Conservation (phyloP, 306 rosid species). For the Castanospermum australe region DNA sequence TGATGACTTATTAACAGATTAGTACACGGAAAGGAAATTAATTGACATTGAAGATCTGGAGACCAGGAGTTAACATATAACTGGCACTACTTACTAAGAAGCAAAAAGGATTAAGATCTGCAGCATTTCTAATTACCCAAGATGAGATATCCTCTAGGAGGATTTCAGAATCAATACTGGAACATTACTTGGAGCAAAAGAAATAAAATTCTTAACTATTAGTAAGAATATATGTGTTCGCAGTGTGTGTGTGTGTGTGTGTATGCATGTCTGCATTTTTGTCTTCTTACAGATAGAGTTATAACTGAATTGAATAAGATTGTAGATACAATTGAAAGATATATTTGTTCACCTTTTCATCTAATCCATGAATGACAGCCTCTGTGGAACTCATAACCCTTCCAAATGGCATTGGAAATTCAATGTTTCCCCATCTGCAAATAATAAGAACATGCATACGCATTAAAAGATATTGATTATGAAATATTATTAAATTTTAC, state of each 20-base stretch:
- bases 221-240: too few species aligned
- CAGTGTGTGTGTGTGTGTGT: too few species aligned
- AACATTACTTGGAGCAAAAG: not conserved
- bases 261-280: not conserved
- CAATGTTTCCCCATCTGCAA: conserved; percentile 83
- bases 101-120: not conserved
- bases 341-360: conserved; percentile 71
- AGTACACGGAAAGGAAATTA: not conserved
- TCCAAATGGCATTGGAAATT: conserved; percentile 97
- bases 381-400: conserved; percentile 90
- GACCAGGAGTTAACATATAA: conserved; percentile 1
- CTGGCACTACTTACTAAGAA: not conserved
- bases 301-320: not conserved
- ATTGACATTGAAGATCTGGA: not conserved
- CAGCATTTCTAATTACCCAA: not conserved
- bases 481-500: not conserved
- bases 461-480: conserved; percentile 6
- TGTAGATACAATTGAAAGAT: conserved; percentile 10
- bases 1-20: not conserved
- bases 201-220: too few species aligned
- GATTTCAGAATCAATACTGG: not conserved
- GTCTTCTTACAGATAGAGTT: not conserved
- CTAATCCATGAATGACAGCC: conserved; percentile 79
- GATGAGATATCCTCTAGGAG: too few species aligned
- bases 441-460: conserved; percentile 3